Evolutionary conservation across 1,139 yeast species (phyloP), one percentile per base, ranked within the genome.

Genomic region (Hyphopichia pseudoburtonii): DNA sequence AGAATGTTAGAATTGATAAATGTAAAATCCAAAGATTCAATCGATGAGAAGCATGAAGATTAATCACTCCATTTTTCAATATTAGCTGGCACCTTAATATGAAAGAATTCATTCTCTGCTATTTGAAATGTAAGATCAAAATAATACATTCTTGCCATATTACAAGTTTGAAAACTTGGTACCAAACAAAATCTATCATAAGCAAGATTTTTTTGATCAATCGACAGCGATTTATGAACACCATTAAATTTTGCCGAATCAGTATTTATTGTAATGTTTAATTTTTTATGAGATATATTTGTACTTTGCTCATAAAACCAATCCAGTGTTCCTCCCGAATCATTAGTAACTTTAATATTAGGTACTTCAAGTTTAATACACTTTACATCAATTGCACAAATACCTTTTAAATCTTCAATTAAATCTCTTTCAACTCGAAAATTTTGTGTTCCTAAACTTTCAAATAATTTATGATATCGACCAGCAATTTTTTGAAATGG

Each of bases 401-500:
- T 42, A 11, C 62, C 49, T 33, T 54, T 56, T 15, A 70, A 37
- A 39, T 66, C 72, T n/a, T 59, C 56, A 14, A 63, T 47, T 32
- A 70, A 48, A 17, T 51, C 46, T 28, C 47, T 52, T 30, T 67
- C 72, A 3, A 70, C 39, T 41, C 46, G 48, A 40, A 66, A 57
- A 35, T 58, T 57, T 1, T 52, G 56, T 1, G 48, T 24, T 0
- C 66, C 64, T 12, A 68, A 42, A 11, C 41, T 45, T 28, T 49
- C 48, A 17, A 51, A 40, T 2, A 64, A 30, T 2, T 46, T 36
- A 28, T 50, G 48, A 7, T 67, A 40, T 35, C 61, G 50, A 1
- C 42, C 37, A 1, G 57, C 54, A 9, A 50, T 43, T 14, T 42
- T 31, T 23, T 48, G 48, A 43, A 64, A 54, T 9, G 61, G 62